phyloP scores from a whole-genome alignment of 192 early-diverging fungal species.

The Coemansia sp. region DNA sequence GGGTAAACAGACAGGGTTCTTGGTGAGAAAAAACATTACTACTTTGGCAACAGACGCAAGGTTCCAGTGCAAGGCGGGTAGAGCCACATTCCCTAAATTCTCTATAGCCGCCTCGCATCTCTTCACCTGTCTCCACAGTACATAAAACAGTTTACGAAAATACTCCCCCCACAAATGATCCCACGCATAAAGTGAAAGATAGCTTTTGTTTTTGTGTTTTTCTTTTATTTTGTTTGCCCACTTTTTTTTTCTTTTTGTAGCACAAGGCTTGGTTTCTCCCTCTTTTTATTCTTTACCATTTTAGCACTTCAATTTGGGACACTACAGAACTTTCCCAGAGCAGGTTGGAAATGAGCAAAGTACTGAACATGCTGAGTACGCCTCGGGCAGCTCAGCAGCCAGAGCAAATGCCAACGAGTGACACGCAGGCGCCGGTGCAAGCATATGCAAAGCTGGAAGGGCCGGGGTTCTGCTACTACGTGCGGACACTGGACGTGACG shows the following conservation, averaged over 20 bases:
- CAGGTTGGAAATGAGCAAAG: slow-evolving; percentile 23
- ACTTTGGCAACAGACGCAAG: background rate
- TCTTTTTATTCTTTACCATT: background rate
- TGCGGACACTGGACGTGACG: slow-evolving; percentile 73
- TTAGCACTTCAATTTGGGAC: too few species aligned
- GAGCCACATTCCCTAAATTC: slow-evolving; percentile 6
- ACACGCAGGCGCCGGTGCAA: slow-evolving; percentile 62
- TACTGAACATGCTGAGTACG: slow-evolving; percentile 26
- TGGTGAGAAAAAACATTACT: background rate
- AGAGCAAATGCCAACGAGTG: slow-evolving; percentile 13
- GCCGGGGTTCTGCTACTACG: slow-evolving; percentile 79
- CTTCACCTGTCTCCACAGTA: slow-evolving; percentile 4
- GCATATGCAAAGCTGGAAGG: slow-evolving; percentile 90
- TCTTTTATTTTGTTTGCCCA: slow-evolving; percentile 9
- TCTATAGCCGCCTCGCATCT: too few species aligned
- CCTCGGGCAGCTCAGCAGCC: slow-evolving; percentile 28
- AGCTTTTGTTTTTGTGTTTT: slow-evolving; percentile 12
- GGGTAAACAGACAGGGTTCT: too few species aligned
- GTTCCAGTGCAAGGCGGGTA: background rate
- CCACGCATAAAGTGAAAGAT: slow-evolving; percentile 1
- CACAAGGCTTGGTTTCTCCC: background rate
- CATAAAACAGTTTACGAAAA: background rate
- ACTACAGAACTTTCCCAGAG: too few species aligned
- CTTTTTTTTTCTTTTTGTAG: slow-evolving; percentile 9
- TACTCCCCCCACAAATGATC: slow-evolving; percentile 9